Conservation (phyloP, 2,329 filamentous ascomycete species). For the Fusarium equiseti region DNA sequence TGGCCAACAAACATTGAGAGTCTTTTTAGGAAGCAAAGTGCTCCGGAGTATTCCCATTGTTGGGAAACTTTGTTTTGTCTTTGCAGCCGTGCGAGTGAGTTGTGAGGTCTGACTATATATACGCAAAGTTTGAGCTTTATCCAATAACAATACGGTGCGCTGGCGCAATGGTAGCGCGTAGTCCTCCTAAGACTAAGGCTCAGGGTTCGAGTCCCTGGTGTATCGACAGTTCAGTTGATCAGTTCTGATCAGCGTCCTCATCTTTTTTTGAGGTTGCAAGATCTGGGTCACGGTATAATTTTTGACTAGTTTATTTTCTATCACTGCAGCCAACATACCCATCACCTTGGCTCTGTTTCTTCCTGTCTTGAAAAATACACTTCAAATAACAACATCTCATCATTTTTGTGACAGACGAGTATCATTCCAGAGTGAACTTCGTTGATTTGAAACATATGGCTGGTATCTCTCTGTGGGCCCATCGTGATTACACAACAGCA, state of each 20-base stretch:
- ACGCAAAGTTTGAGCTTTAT: rapidly evolving
- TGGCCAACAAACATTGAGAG: too few species aligned
- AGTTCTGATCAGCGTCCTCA: rapidly evolving
- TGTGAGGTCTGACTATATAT: rapidly evolving
- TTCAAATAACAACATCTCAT: too few species aligned
- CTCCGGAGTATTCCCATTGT: rapidly evolving
- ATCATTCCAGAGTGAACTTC: too few species aligned
- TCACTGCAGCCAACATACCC: not conserved
- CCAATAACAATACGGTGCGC: slow-evolving; percentile 42
- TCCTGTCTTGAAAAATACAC: too few species aligned
- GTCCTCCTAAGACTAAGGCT: slow-evolving; percentile 58
- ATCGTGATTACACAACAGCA: not conserved
- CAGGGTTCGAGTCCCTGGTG: slow-evolving; percentile 57
- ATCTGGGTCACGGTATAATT: not conserved
- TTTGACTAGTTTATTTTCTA: not conserved
- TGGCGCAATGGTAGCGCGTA: slow-evolving; percentile 57
- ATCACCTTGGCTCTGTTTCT: not conserved
- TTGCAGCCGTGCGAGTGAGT: not conserved
- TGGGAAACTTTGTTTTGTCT: not conserved
- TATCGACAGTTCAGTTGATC: slow-evolving; percentile 31
- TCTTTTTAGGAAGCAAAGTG: not conserved
- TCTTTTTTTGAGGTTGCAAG: not conserved
- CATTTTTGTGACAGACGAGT: too few species aligned
- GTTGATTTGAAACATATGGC: not conserved
- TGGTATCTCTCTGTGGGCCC: too few species aligned